A percentile compares a stretch with the other conserved stretches of the same genome.
phyloP scores from a whole-genome alignment of 2,329 filamentous ascomycete species.

The Drechslera avenae region DNA sequence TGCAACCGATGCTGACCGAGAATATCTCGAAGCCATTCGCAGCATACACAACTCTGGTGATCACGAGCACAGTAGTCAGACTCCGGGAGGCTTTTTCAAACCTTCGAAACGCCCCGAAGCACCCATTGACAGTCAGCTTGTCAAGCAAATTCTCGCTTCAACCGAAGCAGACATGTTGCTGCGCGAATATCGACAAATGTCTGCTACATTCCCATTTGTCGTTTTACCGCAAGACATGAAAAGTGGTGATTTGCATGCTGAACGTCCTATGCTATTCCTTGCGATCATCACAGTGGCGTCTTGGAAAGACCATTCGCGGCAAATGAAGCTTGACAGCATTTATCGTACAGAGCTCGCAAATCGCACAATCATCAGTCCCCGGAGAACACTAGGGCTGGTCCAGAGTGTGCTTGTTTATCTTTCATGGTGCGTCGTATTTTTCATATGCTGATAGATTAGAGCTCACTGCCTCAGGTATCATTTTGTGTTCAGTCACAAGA shows the following conservation, averaged over 20 bases:
- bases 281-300: slow-evolving; percentile 38
- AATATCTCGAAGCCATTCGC: slow-evolving; percentile 34
- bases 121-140: slow-evolving; percentile 26
- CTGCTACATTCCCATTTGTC: slow-evolving; percentile 39
- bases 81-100: slow-evolving; percentile 24
- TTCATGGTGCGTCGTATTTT: slow-evolving; percentile 30
- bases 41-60: slow-evolving; percentile 34
- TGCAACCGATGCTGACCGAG: slow-evolving; percentile 24
- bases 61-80: slow-evolving; percentile 11
- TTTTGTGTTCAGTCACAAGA: slow-evolving; percentile 44
- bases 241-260: slow-evolving; percentile 23
- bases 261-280: slow-evolving; percentile 42
- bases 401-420: slow-evolving; percentile 44
- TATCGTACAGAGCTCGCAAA: slow-evolving; percentile 41
- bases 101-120: slow-evolving; percentile 25
- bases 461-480: slow-evolving; percentile 36
- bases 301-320: slow-evolving; percentile 33
- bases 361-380: slow-evolving; percentile 39
- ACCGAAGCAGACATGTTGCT: slow-evolving; percentile 36
- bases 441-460: not conserved
- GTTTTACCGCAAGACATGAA: slow-evolving; percentile 23
- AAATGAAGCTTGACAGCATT: slow-evolving; percentile 32
- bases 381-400: slow-evolving; percentile 34
- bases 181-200: slow-evolving; percentile 26
- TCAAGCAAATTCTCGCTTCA: slow-evolving; percentile 26